phyloP scores from a whole-genome alignment of 495 filamentous ascomycete species.

The Penicillium argentinense region DNA sequence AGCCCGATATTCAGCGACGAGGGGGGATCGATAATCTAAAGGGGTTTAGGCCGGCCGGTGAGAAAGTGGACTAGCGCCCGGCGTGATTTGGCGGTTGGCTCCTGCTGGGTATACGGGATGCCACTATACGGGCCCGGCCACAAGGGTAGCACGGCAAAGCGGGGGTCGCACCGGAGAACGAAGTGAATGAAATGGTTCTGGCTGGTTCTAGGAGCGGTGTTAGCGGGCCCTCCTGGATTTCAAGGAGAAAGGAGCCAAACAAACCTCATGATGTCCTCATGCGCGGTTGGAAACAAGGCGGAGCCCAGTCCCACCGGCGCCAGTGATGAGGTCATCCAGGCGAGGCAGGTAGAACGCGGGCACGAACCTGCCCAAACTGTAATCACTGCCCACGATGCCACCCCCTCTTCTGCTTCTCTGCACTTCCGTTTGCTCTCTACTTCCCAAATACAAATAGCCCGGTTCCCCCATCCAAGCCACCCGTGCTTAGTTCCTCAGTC shows the following conservation, averaged over 20 bases:
- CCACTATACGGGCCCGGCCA: no score
- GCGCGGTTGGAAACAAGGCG: constrained; percentile 24
- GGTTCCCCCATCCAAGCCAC: no score
- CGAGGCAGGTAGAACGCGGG: neutral
- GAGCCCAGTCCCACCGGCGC: constrained; percentile 22
- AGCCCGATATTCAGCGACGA: neutral
- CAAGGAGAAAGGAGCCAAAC: neutral
- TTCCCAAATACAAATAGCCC: no score
- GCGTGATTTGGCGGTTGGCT: neutral
- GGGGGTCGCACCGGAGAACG: constrained; percentile 8
- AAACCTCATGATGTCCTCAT: constrained; percentile 19
- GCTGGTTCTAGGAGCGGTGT: neutral
- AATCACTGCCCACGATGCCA: no score
- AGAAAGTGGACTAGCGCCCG: constrained; percentile 9
- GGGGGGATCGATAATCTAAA: neutral
- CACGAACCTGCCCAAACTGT: neutral
- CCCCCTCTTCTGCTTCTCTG: neutral
- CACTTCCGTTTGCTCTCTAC: no score
- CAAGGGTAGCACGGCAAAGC: constrained; percentile 10
- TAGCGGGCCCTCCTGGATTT: no score
- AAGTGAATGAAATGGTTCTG: neutral
- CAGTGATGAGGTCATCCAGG: constrained; percentile 31
- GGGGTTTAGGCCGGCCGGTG: neutral
- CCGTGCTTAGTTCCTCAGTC: no score
- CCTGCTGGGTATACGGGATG: neutral